These are phyloP conservation scores for Sporothrix pseudoabietina DNA, from an alignment of 2,329 filamentous ascomycete genomes.

Conservation along the genomic window DNA sequence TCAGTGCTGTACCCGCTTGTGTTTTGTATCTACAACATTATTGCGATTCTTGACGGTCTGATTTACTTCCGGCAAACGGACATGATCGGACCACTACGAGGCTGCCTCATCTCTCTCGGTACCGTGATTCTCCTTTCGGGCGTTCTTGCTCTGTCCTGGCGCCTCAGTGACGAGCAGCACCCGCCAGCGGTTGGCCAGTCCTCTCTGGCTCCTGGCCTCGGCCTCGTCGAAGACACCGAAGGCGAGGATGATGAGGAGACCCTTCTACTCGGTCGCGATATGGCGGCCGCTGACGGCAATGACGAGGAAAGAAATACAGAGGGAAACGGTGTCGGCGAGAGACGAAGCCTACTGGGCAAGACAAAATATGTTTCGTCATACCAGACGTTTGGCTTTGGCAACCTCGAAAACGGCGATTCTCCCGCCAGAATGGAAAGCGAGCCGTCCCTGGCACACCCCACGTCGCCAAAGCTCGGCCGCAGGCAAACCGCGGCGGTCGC, in stretches of 20 bases:
- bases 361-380: conserved; percentile 43
- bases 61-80: conserved; percentile 95
- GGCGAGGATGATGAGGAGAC: conserved; percentile 59
- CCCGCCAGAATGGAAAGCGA: background rate
- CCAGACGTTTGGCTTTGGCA: conserved; percentile 50
- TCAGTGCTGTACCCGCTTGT: conserved; percentile 95
- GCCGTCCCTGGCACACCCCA: background rate
- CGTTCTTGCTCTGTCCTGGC: conserved; percentile 90
- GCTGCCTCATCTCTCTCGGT: conserved; percentile 79
- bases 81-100: conserved; percentile 73
- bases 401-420: conserved; percentile 15
- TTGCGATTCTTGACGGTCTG: conserved; percentile 93
- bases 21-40: conserved; percentile 99
- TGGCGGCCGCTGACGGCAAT: conserved; percentile 43
- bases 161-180: conserved; percentile 76
- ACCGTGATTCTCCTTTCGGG: conserved; percentile 83
- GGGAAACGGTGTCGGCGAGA: conserved; percentile 42
- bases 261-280: conserved; percentile 56
- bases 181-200: conserved; percentile 64
- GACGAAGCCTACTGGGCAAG: conserved; percentile 32
- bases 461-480: conserved; percentile 36
- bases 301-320: conserved; percentile 37
- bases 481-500: conserved; percentile 43
- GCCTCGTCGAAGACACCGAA: conserved; percentile 71
- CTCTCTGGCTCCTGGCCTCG: conserved; percentile 77